Evolutionary conservation across 2,329 filamentous ascomycete genomes (phyloP).

Genomic region (Ophiocordyceps camponoti-floridani): DNA sequence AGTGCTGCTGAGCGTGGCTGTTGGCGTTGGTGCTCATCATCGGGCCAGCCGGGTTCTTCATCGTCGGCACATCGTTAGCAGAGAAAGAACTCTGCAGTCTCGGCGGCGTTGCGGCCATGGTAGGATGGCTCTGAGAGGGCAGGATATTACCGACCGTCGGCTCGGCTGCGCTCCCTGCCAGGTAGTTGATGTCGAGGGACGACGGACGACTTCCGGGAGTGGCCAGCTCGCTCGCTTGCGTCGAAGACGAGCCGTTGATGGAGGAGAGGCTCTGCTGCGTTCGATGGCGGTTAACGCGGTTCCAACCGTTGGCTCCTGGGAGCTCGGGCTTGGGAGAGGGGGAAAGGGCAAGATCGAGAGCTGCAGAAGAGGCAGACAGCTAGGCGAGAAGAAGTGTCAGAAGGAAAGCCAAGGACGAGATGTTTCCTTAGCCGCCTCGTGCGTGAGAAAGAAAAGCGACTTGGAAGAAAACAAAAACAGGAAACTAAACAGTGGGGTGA

Average conservation of each 20-base stretch:
- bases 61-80: slow-evolving; percentile 70
- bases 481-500: not conserved
- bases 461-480: not conserved
- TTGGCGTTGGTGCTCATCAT: slow-evolving; percentile 28
- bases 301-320: slow-evolving; percentile 32
- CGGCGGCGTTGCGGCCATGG: slow-evolving; percentile 44
- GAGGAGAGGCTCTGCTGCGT: slow-evolving; percentile 40
- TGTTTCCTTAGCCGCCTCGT: not conserved
- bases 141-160: slow-evolving; percentile 17
- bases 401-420: slow-evolving; percentile 1
- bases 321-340: slow-evolving; percentile 46
- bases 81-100: slow-evolving; percentile 77
- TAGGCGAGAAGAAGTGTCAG: slow-evolving; percentile 25
- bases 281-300: slow-evolving; percentile 47
- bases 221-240: slow-evolving; percentile 25
- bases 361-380: slow-evolving; percentile 65
- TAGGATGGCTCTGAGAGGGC: slow-evolving; percentile 28
- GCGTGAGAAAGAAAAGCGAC: not conserved
- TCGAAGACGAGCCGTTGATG: slow-evolving; percentile 21
- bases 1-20: slow-evolving; percentile 43
- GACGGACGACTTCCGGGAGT: slow-evolving; percentile 28
- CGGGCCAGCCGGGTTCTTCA: slow-evolving; percentile 48
- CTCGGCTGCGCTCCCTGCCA: slow-evolving; percentile 25
- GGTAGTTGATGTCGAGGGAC: slow-evolving; percentile 37
- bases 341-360: slow-evolving; percentile 60